Conservation (phyloP, 352 stramenopile genomes). For the Phytopythium aichiense region DNA sequence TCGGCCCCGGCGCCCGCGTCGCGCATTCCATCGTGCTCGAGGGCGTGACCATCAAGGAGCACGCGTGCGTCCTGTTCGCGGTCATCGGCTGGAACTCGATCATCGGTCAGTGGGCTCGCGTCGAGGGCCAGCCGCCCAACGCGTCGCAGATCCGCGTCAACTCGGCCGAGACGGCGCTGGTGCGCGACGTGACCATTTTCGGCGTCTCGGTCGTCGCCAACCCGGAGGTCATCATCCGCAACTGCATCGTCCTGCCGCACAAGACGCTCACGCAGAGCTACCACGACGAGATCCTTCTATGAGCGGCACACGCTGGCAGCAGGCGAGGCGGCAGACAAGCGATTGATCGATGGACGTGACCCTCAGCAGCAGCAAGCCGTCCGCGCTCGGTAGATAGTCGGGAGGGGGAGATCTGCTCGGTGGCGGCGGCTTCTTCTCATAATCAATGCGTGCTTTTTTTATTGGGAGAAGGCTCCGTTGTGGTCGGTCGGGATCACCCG, state of each 20-base stretch:
- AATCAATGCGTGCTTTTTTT: neutral
- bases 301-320: conserved; percentile 14
- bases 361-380: neutral
- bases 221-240: conserved; percentile 86
- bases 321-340: neutral
- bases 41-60: conserved; percentile 85
- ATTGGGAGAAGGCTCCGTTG: neutral
- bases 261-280: conserved; percentile 88
- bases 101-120: conserved; percentile 79
- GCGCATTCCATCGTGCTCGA: conserved; percentile 88
- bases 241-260: conserved; percentile 86
- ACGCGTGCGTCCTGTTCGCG: conserved; percentile 82
- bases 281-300: conserved; percentile 88
- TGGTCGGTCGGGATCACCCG: neutral
- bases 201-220: conserved; percentile 85
- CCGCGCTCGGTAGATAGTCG: neutral
- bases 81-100: conserved; percentile 90
- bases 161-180: conserved; percentile 66
- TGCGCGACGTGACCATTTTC: conserved; percentile 88
- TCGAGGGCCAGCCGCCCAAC: conserved; percentile 82
- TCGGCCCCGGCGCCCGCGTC: conserved; percentile 73
- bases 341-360: neutral
- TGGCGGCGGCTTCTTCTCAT: neutral
- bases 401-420: neutral
- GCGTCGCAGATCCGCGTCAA: conserved; percentile 65